Conservation (phyloP, 208 protist species). For the Kentomonas sorsogonicus region DNA sequence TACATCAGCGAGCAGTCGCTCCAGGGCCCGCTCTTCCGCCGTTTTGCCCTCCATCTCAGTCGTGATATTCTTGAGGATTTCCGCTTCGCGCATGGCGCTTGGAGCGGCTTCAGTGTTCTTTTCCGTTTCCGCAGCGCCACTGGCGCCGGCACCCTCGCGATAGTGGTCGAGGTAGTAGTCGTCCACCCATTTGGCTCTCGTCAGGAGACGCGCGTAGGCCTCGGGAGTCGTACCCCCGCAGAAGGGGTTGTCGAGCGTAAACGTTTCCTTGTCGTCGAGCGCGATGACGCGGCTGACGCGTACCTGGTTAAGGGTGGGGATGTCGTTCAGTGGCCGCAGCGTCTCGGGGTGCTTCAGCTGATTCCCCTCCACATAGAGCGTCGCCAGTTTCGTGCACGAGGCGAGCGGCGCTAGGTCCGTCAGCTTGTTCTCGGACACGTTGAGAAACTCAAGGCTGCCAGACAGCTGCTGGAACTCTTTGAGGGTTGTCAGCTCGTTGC, state of each 20-base stretch:
- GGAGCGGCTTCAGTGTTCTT: neutral
- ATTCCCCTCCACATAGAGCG: constrained; percentile 61
- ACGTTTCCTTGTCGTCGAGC: constrained; percentile 24
- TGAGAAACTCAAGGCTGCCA: constrained; percentile 45
- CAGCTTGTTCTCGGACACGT: constrained; percentile 66
- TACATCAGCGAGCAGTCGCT: no score
- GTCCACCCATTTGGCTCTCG: constrained; percentile 56
- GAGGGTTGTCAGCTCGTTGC: constrained; percentile 58
- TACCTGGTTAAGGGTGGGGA: constrained; percentile 40
- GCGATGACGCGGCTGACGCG: constrained; percentile 32
- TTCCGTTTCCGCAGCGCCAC: neutral
- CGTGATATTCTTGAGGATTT: no score
- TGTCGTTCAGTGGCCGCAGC: constrained; percentile 27
- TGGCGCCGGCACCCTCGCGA: no score
- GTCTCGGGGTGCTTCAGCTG: constrained; percentile 27
- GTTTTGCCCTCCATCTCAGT: neutral
- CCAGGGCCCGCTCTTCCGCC: constrained; percentile 1
- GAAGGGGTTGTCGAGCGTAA: constrained; percentile 77
- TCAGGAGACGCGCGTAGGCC: constrained; percentile 31
- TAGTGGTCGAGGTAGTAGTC: no score
- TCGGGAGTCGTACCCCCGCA: constrained; percentile 33
- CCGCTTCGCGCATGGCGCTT: no score
- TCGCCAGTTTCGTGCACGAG: constrained; percentile 23
- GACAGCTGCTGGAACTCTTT: constrained; percentile 39
- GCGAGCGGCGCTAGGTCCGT: constrained; percentile 30